phyloP scores from a whole-genome alignment of 2,329 filamentous ascomycete species.

The Rutstroemia sp. region DNA sequence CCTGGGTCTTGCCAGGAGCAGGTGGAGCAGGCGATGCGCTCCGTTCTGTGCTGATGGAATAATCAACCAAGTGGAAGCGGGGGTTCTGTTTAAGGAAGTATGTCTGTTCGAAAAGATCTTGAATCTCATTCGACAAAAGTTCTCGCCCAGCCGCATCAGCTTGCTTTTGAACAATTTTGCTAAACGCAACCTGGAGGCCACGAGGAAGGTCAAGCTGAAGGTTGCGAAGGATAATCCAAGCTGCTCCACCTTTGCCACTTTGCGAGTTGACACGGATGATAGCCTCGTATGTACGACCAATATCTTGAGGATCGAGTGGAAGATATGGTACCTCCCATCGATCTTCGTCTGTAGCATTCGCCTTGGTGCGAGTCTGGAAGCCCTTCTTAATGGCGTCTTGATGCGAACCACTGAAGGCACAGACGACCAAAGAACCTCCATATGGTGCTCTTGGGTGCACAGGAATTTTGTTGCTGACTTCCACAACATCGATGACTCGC shows the following conservation, averaged over 20 bases:
- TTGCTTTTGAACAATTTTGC: conserved; percentile 66
- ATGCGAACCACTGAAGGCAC: conserved; percentile 85
- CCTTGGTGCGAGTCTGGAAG: conserved; percentile 62
- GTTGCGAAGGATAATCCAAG: conserved; percentile 86
- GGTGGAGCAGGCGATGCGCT: conserved; percentile 66
- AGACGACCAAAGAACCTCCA: conserved; percentile 84
- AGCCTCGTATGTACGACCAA: conserved; percentile 94
- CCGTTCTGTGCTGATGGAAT: conserved; percentile 81
- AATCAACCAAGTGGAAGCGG: conserved; percentile 81
- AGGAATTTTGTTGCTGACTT: conserved; percentile 90
- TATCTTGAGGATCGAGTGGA: conserved; percentile 85
- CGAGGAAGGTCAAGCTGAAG: conserved; percentile 89
- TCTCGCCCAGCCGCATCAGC: conserved; percentile 79
- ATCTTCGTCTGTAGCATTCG: conserved; percentile 30
- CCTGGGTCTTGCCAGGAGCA: conserved; percentile 61
- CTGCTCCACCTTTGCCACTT: conserved; percentile 86
- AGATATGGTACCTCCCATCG: conserved; percentile 86
- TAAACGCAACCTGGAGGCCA: conserved; percentile 86
- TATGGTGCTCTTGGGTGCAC: conserved; percentile 87
- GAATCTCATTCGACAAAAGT: conserved; percentile 76
- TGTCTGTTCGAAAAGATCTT: conserved; percentile 76
- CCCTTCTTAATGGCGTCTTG: conserved; percentile 97
- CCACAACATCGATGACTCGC: conserved; percentile 78
- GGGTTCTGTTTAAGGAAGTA: conserved; percentile 82
- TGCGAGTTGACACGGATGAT: conserved; percentile 98